Evolutionary conservation across 306 rosid species (phyloP), one percentile per base, ranked within the genome.

Genomic region (Biancaea sappan): DNA sequence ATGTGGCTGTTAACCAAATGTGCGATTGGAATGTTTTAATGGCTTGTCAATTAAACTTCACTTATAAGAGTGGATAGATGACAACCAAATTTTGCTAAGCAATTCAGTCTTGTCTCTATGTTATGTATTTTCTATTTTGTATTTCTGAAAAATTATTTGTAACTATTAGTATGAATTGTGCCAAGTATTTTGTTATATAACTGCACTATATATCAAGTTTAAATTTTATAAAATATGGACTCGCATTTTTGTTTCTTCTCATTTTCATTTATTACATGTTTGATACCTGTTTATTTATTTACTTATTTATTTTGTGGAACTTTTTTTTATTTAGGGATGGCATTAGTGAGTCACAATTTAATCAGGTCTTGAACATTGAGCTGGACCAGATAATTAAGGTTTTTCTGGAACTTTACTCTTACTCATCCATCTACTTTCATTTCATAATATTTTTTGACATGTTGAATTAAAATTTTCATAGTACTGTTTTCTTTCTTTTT

Each of bases 311-410:
- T 44, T 25, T 63, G 71, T 77, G 77, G 77, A 70, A 60, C 73
- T 44, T 54, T 71, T 65, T 66, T 66, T 16, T 67, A 21, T 83
- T 69, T 82, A 94, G 98, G 88, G 98, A 94, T 66, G 98, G 97
- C 63, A 96, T 94, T 34, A 80, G 98, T 50, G 96, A 94, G 79
- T 91, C 98, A 13, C 98, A 94, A 71, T 94, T 94, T 73, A 81
- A 82, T 35, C 97, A 91, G 83, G 97, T 94, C 69, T 83, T 94
- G 86, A 82, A 87, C 71, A 80, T 94, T 10, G 98, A 94, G 90
- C 80, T 91, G 80, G 90, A 83, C 78, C 98, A 91, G 81, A 94
- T 94, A 31, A 77, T 84, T 61, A 89, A 91, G 97, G 98, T 94
- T 81, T 68, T 6, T 71, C 34, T 61, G 77, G 73, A 73, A 79